Conservation (phyloP, 495 filamentous ascomycete species). For the Aspergillus bridgeri region DNA sequence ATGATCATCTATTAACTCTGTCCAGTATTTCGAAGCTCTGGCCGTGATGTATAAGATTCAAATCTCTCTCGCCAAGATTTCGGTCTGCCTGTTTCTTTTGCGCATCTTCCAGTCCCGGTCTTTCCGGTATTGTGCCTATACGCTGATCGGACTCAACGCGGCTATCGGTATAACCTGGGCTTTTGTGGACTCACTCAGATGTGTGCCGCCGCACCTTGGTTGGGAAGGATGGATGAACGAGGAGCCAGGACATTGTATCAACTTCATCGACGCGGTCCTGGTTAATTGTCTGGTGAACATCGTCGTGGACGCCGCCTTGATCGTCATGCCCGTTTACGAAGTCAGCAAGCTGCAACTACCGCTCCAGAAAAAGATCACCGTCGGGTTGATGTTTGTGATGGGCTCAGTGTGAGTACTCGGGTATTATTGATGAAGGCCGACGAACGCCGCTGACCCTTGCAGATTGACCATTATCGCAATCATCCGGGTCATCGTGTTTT, state of each 20-base stretch:
- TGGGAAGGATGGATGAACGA: slow-evolving; percentile 29
- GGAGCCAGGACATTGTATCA: slow-evolving; percentile 22
- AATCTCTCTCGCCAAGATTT: slow-evolving; percentile 47
- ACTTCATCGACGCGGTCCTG: slow-evolving; percentile 26
- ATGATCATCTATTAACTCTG: neutral
- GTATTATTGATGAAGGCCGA: neutral
- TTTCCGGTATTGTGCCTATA: slow-evolving; percentile 33
- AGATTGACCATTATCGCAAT: slow-evolving; percentile 29
- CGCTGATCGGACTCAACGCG: slow-evolving; percentile 31
- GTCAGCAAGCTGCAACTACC: slow-evolving; percentile 30
- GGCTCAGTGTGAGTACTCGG: slow-evolving; percentile 25
- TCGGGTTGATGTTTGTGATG: slow-evolving; percentile 31
- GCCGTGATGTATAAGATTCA: slow-evolving; percentile 30
- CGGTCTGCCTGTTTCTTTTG: slow-evolving; percentile 47
- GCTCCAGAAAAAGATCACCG: slow-evolving; percentile 27
- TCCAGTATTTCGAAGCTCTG: slow-evolving; percentile 25
- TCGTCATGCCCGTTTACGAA: slow-evolving; percentile 31
- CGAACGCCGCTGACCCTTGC: neutral
- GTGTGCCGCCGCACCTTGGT: slow-evolving; percentile 30
- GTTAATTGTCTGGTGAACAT: slow-evolving; percentile 32
- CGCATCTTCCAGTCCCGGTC: slow-evolving; percentile 34
- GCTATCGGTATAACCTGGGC: slow-evolving; percentile 31
- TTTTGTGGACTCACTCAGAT: slow-evolving; percentile 30
- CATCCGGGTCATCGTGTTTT: slow-evolving; percentile 30
- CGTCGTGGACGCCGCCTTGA: slow-evolving; percentile 26